phyloP scores from a whole-genome alignment of 2,329 filamentous ascomycete genomes.

The Aspergillus aculeatus region DNA sequence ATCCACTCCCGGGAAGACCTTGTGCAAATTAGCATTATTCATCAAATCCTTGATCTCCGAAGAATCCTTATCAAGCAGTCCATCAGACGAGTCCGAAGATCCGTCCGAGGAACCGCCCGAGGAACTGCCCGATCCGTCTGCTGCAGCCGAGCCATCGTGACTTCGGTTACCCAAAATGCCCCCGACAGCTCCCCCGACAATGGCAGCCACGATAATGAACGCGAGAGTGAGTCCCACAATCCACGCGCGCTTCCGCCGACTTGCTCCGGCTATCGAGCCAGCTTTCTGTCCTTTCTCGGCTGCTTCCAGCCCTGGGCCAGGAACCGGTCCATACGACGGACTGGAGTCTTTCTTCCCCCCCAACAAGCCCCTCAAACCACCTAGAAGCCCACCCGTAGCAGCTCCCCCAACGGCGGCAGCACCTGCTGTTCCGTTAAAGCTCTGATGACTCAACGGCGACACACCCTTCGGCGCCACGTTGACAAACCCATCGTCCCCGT shows the following conservation, averaged over 20 bases:
- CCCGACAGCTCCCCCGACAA: constrained; percentile 73
- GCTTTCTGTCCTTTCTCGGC: constrained; percentile 68
- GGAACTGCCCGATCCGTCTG: constrained; percentile 36
- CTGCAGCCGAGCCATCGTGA: constrained; percentile 40
- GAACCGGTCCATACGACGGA: constrained; percentile 58
- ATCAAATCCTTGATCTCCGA: constrained; percentile 76
- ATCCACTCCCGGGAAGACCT: constrained; percentile 92
- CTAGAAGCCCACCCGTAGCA: constrained; percentile 42
- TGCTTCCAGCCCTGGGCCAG: constrained; percentile 29
- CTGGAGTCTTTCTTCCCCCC: constrained; percentile 43
- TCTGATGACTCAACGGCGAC: background rate
- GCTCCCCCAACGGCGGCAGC: constrained; percentile 50
- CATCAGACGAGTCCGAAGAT: constrained; percentile 63
- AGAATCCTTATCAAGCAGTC: constrained; percentile 68
- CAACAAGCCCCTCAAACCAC: constrained; percentile 43
- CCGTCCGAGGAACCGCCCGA: constrained; percentile 38
- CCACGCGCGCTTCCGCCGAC: constrained; percentile 68
- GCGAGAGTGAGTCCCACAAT: constrained; percentile 65
- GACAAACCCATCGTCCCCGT: constrained; percentile 81
- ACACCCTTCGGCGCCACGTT: constrained; percentile 24
- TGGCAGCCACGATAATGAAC: constrained; percentile 65
- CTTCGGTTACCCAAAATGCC: constrained; percentile 60
- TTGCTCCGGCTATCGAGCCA: constrained; percentile 54
- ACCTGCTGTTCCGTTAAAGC: constrained; percentile 20
- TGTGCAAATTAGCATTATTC: constrained; percentile 79